These are phyloP conservation scores for Ehretia macrophylla DNA, from an alignment of 257 asterid species.

Conservation along the genomic window DNA sequence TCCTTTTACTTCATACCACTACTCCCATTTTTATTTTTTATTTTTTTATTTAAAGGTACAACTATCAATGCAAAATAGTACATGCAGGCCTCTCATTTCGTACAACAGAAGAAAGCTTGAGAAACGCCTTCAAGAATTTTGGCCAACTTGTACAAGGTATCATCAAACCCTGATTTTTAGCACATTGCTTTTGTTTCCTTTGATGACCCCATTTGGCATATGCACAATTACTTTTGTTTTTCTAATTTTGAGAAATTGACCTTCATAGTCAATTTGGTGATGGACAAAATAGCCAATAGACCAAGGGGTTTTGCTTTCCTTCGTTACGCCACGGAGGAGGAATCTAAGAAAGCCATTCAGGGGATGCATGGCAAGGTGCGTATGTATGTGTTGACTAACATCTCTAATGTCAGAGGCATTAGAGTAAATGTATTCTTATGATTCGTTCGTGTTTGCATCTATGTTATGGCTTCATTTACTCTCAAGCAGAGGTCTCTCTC, in stretches of 20 bases:
- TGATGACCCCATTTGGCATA: neutral
- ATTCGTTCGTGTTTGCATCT: too few relatives aligned
- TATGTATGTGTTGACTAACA: neutral
- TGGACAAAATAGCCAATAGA: slow-evolving; percentile 84
- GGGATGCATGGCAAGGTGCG: slow-evolving; percentile 95
- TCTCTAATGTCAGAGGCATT: too few relatives aligned
- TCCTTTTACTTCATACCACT: too few relatives aligned
- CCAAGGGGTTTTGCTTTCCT: slow-evolving; percentile 86
- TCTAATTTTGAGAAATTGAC: neutral
- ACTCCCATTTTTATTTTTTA: neutral
- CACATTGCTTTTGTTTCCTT: neutral
- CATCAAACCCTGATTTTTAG: neutral
- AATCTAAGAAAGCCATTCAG: slow-evolving; percentile 72
- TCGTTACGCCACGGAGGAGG: slow-evolving; percentile 60
- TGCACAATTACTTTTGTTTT: neutral
- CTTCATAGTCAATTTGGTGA: slow-evolving; percentile 57
- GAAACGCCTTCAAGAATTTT: slow-evolving; percentile 51
- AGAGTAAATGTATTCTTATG: too few relatives aligned
- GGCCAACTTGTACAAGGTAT: slow-evolving; percentile 80
- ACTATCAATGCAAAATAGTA: too few relatives aligned
- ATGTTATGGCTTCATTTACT: too few relatives aligned
- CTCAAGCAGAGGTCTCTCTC: too few relatives aligned
- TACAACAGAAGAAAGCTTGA: slow-evolving; percentile 71
- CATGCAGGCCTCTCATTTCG: slow-evolving; percentile 90
- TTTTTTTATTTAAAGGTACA: neutral